phyloP scores from a whole-genome alignment of 495 filamentous ascomycete genomes.

The Entonaema liquescens region DNA sequence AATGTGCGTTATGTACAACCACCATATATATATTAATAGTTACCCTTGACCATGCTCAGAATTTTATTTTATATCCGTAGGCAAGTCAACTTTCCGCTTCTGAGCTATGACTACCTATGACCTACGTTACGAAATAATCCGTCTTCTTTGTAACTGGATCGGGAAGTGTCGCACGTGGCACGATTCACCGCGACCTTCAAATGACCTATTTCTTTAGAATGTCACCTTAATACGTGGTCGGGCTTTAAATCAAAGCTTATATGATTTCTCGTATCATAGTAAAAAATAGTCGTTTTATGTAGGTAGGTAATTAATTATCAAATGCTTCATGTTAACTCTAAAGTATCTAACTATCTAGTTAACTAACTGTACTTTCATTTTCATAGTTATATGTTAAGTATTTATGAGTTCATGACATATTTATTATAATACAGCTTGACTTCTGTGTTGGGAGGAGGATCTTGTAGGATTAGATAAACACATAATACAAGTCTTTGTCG shows the following conservation, averaged over 20 bases:
- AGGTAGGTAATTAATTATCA: not conserved
- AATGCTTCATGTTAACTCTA: not conserved
- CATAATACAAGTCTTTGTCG: constrained; percentile 18
- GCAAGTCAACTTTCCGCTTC: not conserved
- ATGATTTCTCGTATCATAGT: not conserved
- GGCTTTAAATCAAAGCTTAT: constrained; percentile 16
- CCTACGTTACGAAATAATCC: not conserved
- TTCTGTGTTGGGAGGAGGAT: no score
- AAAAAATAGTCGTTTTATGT: no score
- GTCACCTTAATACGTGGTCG: constrained; percentile 13
- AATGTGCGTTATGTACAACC: no score
- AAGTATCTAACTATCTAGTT: no score
- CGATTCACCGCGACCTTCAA: constrained; percentile 11
- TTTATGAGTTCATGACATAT: not conserved
- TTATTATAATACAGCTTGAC: not conserved
- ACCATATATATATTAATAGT: not conserved
- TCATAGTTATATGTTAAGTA: no score
- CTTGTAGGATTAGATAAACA: constrained; percentile 3
- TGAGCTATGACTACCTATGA: no score
- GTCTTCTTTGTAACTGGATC: constrained; percentile 13
- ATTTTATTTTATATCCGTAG: not conserved
- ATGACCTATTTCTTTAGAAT: not conserved
- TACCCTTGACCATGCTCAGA: not conserved
- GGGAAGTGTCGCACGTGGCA: constrained; percentile 37
- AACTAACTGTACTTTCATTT: not conserved